Evolutionary conservation across 2,329 filamentous ascomycete species (phyloP).

Genomic region (Escovopsis sp.): DNA sequence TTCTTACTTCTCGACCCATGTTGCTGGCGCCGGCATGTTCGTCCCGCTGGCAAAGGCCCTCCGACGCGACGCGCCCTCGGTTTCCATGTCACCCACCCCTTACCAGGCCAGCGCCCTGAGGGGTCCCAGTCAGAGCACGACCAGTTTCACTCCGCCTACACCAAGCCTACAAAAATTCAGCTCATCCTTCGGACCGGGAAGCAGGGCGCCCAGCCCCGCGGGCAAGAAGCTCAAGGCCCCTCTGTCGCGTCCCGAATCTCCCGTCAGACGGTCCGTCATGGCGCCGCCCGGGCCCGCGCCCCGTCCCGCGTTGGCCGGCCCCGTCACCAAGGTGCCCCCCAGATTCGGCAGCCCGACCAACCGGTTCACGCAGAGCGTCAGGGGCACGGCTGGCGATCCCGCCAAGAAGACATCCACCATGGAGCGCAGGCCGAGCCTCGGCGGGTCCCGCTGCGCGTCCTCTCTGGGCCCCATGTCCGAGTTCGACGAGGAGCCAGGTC

Average conservation of each 20-base stretch:
- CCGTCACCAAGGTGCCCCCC: conserved; percentile 24
- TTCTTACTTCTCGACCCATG: conserved; percentile 67
- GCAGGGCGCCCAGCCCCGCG: conserved; percentile 53
- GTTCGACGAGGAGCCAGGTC: conserved; percentile 43
- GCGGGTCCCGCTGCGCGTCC: conserved; percentile 41
- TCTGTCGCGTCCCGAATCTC: conserved; percentile 78
- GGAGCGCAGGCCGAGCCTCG: conserved; percentile 36
- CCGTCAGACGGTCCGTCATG: conserved; percentile 53
- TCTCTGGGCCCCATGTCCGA: conserved; percentile 38
- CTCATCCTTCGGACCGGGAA: conserved; percentile 65
- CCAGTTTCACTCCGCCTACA: conserved; percentile 48
- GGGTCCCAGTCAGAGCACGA: conserved; percentile 40
- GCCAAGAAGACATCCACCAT: conserved; percentile 37
- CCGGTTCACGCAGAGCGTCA: conserved; percentile 49
- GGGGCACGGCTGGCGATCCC: conserved; percentile 46
- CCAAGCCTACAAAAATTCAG: conserved; percentile 66
- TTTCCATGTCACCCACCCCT: conserved; percentile 52
- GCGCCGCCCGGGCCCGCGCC: conserved; percentile 36
- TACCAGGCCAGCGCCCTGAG: conserved; percentile 41
- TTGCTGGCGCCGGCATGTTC: conserved; percentile 82
- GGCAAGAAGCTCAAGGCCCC: conserved; percentile 59
- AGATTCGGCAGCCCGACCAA: conserved; percentile 31
- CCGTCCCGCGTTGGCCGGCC: conserved; percentile 40
- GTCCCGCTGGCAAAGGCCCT: conserved; percentile 70
- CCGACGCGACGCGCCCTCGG: conserved; percentile 44